Base-by-base conservation (phyloP, 2,329 filamentous ascomycete species). In the Fonsecaea nubica region DNA sequence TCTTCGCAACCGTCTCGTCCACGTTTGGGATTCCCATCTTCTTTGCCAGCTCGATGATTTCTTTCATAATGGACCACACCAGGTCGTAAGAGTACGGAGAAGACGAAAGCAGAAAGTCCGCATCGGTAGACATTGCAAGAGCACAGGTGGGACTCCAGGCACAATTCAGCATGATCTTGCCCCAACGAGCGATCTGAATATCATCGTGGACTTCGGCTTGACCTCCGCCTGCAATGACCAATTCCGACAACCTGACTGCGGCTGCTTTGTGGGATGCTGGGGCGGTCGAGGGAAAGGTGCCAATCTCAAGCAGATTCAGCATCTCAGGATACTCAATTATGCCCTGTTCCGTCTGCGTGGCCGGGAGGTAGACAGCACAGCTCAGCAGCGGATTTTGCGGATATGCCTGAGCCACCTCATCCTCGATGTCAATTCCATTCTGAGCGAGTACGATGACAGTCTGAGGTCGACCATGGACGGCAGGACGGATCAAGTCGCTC, bases 391-490 rank as follows among this genome's bases (percentile, higher is more conserved):
- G 74, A 63, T 85, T 88, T 1, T 73, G 64, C 0, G 86, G 85
- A 72, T 86, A 87, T 0, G 75, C 74, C 0, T 72, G 64, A 13
- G 84, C 73, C 30, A 89, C 73, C 0, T 86, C 85, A 45, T 79
- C 81, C 68, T 89, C 85, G 67, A 89, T 88, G 69, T 88, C 86
- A 18, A 89, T 76, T 0, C 87, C 87, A 71, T 89, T 89, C 67
- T 89, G 87, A 2, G 86, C 76, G 4, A 89, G 80, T 0, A 88
- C 79, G 53, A 89, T 83, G 33, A 79, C 79, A 0, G 86, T 88
- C 21, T 81, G 76, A 1, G 78, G 78, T 25, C 58, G 58, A 1
- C 80, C 78, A 0, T 81, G 84, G 0, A 89, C 76, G 1, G 83
- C 85, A 0, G 84, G 83, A 0, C 74, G 72, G n/a, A 88, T 81